Conservation (phyloP, 331 rosid species). For the Acacia pycnantha region DNA sequence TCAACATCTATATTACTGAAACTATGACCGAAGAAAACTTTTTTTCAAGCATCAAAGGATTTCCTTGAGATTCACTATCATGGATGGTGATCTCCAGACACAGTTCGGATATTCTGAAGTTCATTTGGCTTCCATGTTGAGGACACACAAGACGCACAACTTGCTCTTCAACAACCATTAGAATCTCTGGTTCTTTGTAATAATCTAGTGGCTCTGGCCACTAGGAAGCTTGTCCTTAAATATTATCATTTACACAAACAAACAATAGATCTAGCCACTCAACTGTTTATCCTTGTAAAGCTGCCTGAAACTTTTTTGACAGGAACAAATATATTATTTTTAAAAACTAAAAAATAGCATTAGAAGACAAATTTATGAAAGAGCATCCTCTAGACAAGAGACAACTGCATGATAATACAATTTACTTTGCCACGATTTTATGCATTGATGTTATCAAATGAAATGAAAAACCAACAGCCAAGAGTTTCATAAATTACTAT, state of each 20-base stretch:
- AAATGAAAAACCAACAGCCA: constrained; percentile 22
- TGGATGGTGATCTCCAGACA: background rate
- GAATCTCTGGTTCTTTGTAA: constrained; percentile 14
- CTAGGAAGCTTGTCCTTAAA: background rate
- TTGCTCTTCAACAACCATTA: background rate
- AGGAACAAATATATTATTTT: background rate
- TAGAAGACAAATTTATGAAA: background rate
- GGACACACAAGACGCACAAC: background rate
- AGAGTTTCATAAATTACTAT: constrained; percentile 2
- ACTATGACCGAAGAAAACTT: background rate
- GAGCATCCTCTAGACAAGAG: background rate
- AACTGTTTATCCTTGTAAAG: background rate
- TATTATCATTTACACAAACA: background rate
- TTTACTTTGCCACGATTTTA: background rate
- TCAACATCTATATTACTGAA: too few species aligned
- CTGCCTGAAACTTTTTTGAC: background rate
- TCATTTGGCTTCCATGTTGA: constrained; percentile 8
- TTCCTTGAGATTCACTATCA: constrained; percentile 28
- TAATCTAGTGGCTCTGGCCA: background rate
- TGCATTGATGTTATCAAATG: constrained; percentile 27
- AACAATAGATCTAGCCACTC: background rate
- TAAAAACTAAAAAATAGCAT: background rate
- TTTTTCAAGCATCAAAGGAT: background rate
- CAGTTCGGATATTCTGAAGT: background rate
- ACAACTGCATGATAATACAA: background rate